phyloP scores from a whole-genome alignment of 306 rosid species.

The Heteromeles arbutifolia region DNA sequence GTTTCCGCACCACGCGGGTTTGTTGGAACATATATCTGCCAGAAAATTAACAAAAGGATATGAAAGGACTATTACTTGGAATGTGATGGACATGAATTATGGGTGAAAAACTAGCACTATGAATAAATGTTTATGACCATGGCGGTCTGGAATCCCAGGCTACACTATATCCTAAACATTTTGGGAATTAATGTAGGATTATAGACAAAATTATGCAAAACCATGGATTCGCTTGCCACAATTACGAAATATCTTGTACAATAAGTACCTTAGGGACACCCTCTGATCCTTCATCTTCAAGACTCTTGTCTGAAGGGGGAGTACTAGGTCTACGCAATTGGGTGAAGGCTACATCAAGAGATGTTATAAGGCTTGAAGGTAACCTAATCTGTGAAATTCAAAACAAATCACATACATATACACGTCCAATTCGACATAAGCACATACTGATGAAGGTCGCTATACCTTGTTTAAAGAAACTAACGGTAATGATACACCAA shows the following conservation, averaged over 20 bases:
- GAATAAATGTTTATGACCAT: not conserved
- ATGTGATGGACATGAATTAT: not conserved
- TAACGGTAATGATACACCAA: constrained; percentile 71
- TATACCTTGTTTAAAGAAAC: constrained; percentile 58
- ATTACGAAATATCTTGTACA: not conserved
- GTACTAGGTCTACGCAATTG: constrained; percentile 45
- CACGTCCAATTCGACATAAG: not conserved
- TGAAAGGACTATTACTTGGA: not conserved
- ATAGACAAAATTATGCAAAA: not conserved
- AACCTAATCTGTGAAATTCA: constrained; percentile 65
- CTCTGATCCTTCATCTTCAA: constrained; percentile 53
- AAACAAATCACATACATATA: constrained; percentile 22
- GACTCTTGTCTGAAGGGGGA: constrained; percentile 24
- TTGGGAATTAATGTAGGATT: not conserved
- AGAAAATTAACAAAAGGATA: constrained; percentile 11
- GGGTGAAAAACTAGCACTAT: not conserved
- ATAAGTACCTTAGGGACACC: constrained; percentile 55
- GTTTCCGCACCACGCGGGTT: constrained; percentile 94
- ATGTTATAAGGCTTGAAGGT: constrained; percentile 55
- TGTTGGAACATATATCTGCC: constrained; percentile 66
- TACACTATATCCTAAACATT: not conserved
- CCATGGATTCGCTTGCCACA: not conserved
- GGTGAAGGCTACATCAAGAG: constrained; percentile 59
- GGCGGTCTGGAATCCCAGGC: not conserved
- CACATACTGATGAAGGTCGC: not conserved